Evolutionary conservation across 805 yeast genomes (phyloP).

Genomic region (Zygotorulaspora chibaensis): DNA sequence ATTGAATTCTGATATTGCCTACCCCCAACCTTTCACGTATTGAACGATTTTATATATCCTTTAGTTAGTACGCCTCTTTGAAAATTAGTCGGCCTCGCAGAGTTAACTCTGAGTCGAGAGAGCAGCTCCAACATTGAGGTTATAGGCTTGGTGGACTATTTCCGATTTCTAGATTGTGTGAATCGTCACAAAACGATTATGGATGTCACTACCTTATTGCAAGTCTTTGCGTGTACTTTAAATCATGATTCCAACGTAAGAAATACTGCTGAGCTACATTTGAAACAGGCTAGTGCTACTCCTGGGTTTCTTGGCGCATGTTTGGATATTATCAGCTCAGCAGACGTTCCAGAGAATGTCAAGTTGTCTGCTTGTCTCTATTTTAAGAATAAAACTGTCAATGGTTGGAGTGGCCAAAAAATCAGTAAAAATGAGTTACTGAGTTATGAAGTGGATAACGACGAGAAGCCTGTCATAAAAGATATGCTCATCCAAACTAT

Average conservation of each 20-base stretch:
- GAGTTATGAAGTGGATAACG: constrained; percentile 46
- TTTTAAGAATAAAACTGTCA: constrained; percentile 68
- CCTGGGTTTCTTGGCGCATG: constrained; percentile 83
- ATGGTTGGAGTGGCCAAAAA: constrained; percentile 52
- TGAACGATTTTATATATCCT: background rate
- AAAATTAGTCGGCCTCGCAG: background rate
- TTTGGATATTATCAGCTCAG: constrained; percentile 61
- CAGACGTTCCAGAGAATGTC: constrained; percentile 47
- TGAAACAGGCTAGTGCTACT: constrained; percentile 50
- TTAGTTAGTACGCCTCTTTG: background rate
- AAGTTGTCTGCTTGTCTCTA: constrained; percentile 75
- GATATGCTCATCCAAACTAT: constrained; percentile 65
- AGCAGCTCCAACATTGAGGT: background rate
- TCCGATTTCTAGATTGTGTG: no score
- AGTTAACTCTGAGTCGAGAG: background rate
- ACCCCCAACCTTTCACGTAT: constrained; percentile 31
- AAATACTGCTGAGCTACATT: constrained; percentile 63
- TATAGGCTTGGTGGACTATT: no score
- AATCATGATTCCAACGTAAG: constrained; percentile 60
- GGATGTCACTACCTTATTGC: constrained; percentile 66
- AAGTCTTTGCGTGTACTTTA: constrained; percentile 76
- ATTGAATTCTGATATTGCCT: constrained; percentile 29
- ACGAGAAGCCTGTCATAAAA: constrained; percentile 70
- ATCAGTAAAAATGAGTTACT: constrained; percentile 27
- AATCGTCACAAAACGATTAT: constrained; percentile 34